These are phyloP conservation scores for Saccharomyces hybrid DNA, from an alignment of 1,139 yeast species.

Conservation along the genomic window DNA sequence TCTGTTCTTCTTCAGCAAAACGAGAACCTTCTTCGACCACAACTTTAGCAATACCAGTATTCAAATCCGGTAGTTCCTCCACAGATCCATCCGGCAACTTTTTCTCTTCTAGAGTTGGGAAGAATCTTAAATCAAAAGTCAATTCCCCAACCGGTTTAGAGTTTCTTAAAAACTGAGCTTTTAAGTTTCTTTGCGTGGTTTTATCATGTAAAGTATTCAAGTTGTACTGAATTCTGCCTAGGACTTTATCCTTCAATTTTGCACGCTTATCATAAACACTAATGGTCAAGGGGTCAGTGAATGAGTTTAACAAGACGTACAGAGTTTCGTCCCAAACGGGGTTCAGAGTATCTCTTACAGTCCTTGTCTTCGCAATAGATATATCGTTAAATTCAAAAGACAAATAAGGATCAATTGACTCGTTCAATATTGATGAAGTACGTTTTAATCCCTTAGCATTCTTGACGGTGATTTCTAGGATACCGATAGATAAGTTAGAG, in stretches of 20 bases:
- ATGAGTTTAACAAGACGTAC: slow-evolving; percentile 59
- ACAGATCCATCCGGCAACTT: slow-evolving; percentile 76
- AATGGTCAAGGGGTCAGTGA: slow-evolving; percentile 71
- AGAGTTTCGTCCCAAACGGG: slow-evolving; percentile 82
- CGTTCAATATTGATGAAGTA: slow-evolving; percentile 55
- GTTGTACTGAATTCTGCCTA: slow-evolving; percentile 73
- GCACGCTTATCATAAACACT: slow-evolving; percentile 68
- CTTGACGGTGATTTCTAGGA: slow-evolving; percentile 59
- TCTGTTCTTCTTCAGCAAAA: slow-evolving; percentile 32
- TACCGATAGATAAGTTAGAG: slow-evolving; percentile 80
- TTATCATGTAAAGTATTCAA: slow-evolving; percentile 58
- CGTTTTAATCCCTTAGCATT: slow-evolving; percentile 62
- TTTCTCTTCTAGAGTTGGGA: slow-evolving; percentile 71
- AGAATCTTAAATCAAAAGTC: slow-evolving; percentile 60
- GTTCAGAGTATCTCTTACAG: slow-evolving; percentile 50
- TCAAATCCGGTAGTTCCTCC: slow-evolving; percentile 82
- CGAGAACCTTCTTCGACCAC: slow-evolving; percentile 20
- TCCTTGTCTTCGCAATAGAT: slow-evolving; percentile 57
- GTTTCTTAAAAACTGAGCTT: slow-evolving; percentile 59
- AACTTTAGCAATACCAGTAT: slow-evolving; percentile 76
- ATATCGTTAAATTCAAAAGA: slow-evolving; percentile 53
- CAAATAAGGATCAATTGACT: slow-evolving; percentile 83
- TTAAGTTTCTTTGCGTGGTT: slow-evolving; percentile 44
- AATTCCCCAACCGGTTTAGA: slow-evolving; percentile 74
- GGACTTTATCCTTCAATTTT: slow-evolving; percentile 65